These are phyloP conservation scores for Yamadazyma phyllophila DNA, from an alignment of 805 yeast species.

Conservation along the genomic window DNA sequence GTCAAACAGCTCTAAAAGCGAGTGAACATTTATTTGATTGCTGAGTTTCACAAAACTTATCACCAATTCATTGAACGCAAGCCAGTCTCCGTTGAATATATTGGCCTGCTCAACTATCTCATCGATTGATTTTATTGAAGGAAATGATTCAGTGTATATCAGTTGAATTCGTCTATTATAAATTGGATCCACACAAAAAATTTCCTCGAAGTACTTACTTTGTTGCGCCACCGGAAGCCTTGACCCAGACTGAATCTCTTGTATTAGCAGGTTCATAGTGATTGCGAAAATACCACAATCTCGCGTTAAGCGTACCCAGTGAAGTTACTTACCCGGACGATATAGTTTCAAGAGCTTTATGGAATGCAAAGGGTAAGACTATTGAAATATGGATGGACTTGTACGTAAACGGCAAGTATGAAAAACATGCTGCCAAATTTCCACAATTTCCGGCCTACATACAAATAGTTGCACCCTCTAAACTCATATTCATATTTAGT, in stretches of 20 bases:
- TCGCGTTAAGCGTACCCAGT: not conserved
- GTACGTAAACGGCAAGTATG: no score
- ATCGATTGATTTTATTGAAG: conserved; percentile 1
- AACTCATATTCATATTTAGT: no score
- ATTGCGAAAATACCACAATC: not conserved
- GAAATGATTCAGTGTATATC: conserved; percentile 7
- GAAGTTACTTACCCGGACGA: no score
- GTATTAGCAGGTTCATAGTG: conserved; percentile 13
- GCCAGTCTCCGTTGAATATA: conserved; percentile 35
- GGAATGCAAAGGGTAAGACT: no score
- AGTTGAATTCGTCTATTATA: conserved; percentile 6
- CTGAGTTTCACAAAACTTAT: conserved; percentile 47
- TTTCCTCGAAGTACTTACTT: conserved; percentile 3
- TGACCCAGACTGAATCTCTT: conserved; percentile 4
- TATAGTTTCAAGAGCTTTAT: no score
- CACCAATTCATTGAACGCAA: conserved; percentile 45
- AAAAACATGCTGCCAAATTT: no score
- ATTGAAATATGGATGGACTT: no score
- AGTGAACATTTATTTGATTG: conserved; percentile 53
- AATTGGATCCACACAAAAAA: conserved; percentile 15
- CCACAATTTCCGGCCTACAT: no score
- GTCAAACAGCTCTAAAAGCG: conserved; percentile 53
- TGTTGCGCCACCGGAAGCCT: conserved; percentile 10
- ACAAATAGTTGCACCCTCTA: no score
- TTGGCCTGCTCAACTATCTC: conserved; percentile 3